Evolutionary conservation across 2,329 filamentous ascomycete species (phyloP).

Genomic region (Monosporascus cannonballus): DNA sequence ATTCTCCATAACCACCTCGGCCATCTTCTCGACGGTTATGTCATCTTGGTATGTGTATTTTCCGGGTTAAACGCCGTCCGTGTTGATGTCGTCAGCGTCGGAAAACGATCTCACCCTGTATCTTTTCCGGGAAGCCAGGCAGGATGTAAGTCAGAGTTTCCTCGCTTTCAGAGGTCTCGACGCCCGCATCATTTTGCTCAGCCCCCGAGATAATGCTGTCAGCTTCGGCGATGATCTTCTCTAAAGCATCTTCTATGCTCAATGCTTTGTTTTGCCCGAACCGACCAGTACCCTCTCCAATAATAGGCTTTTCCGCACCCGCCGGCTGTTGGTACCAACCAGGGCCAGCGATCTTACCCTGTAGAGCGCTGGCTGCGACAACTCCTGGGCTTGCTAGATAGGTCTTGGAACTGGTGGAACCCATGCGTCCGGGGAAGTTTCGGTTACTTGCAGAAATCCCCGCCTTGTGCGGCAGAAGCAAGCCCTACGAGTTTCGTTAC

Average conservation of each 20-base stretch:
- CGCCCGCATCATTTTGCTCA: not conserved
- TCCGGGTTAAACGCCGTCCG: slow-evolving; percentile 52
- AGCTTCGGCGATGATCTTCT: slow-evolving; percentile 4
- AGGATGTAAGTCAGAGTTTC: slow-evolving; percentile 68
- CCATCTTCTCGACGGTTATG: slow-evolving; percentile 72
- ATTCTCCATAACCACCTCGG: slow-evolving; percentile 87
- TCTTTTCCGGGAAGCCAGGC: slow-evolving; percentile 76
- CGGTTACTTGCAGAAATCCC: too few species aligned
- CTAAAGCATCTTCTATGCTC: slow-evolving; percentile 57
- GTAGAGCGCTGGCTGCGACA: slow-evolving; percentile 80
- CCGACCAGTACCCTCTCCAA: slow-evolving; percentile 66
- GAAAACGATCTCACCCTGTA: slow-evolving; percentile 67
- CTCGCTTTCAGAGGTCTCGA: slow-evolving; percentile 20
- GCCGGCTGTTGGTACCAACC: slow-evolving; percentile 72
- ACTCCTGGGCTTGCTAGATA: slow-evolving; percentile 64
- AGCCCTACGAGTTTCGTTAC: too few species aligned
- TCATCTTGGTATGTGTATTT: slow-evolving; percentile 92
- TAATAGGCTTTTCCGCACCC: slow-evolving; percentile 58
- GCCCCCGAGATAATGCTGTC: slow-evolving; percentile 4
- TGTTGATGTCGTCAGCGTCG: too few species aligned
- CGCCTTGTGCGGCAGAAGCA: too few species aligned
- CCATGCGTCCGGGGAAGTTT: too few species aligned
- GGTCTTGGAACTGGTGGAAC: too few species aligned
- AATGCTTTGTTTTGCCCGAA: slow-evolving; percentile 57
- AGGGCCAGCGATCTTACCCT: slow-evolving; percentile 67